Conservation (phyloP, 768 basidiomycete genomes). For the Rhodotorula diobovata region DNA sequence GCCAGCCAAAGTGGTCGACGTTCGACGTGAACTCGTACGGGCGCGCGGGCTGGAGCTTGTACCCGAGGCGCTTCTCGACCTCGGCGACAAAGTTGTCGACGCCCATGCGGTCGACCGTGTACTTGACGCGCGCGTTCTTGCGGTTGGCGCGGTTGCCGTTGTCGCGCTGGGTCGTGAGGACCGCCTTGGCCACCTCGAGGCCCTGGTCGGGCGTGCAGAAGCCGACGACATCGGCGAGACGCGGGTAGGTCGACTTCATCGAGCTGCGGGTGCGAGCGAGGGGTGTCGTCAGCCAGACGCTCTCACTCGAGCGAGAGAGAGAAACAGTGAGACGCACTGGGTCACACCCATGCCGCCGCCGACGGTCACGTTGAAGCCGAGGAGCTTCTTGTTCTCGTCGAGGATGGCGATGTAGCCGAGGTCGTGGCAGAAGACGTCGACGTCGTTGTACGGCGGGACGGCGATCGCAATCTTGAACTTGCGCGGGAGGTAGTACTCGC, state of each 20-base stretch:
- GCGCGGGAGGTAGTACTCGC: slow-evolving; percentile 74
- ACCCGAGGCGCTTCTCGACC: slow-evolving; percentile 84
- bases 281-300: neutral
- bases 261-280: slow-evolving; percentile 49
- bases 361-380: slow-evolving; percentile 87
- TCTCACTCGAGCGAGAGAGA: neutral
- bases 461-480: slow-evolving; percentile 97
- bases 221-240: slow-evolving; percentile 77
- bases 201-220: slow-evolving; percentile 89
- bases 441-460: slow-evolving; percentile 92
- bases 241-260: slow-evolving; percentile 97
- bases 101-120: slow-evolving; percentile 95
- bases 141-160: slow-evolving; percentile 85
- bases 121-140: slow-evolving; percentile 53
- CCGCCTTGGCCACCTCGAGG: slow-evolving; percentile 76
- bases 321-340: slow-evolving; percentile 50
- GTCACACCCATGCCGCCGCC: slow-evolving; percentile 99
- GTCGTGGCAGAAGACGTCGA: slow-evolving; percentile 86
- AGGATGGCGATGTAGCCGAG: slow-evolving; percentile 94
- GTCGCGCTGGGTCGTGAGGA: slow-evolving; percentile 90
- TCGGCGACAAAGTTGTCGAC: slow-evolving; percentile 78
- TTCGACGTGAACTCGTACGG: slow-evolving; percentile 79
- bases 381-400: slow-evolving; percentile 65
- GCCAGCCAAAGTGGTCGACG: slow-evolving; percentile 92
- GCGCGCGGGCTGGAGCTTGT: slow-evolving; percentile 65